Percentiles rank a stretch among this genome's conserved stretches.
These are phyloP conservation scores for Colletotrichum eremochloae DNA, from an alignment of 2,329 filamentous ascomycete genomes.

Conservation along the genomic window DNA sequence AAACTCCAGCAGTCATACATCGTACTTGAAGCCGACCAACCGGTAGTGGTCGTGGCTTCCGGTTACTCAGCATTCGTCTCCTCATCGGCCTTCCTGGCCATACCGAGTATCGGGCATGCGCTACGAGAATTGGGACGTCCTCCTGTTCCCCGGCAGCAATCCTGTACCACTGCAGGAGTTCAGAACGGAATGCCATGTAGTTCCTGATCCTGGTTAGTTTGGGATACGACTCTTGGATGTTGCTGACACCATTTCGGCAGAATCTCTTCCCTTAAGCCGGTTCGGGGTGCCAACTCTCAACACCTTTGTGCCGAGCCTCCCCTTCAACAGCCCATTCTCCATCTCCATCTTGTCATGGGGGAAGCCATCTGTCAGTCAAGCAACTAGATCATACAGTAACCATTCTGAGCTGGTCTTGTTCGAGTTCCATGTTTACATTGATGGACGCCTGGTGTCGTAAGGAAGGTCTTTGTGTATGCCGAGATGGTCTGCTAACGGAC, in stretches of 20 bases:
- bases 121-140: slow-evolving; percentile 88
- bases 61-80: not conserved
- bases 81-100: slow-evolving; percentile 4
- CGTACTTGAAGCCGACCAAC: not conserved
- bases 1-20: too few relatives aligned
- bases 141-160: slow-evolving; percentile 78
- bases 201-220: slow-evolving; percentile 62
- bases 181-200: slow-evolving; percentile 80
- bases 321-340: slow-evolving; percentile 71
- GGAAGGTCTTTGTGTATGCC: slow-evolving; percentile 37
- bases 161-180: slow-evolving; percentile 85
- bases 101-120: slow-evolving; percentile 70
- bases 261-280: slow-evolving; percentile 63
- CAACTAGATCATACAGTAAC: slow-evolving; percentile 68
- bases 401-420: slow-evolving; percentile 70
- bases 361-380: slow-evolving; percentile 69
- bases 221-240: not conserved
- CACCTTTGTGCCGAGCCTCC: slow-evolving; percentile 77
- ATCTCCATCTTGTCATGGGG: slow-evolving; percentile 84
- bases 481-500: not conserved
- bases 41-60: not conserved
- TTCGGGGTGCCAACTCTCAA: slow-evolving; percentile 74
- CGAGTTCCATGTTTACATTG: slow-evolving; percentile 76
- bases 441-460: slow-evolving; percentile 75
- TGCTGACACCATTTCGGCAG: slow-evolving; percentile 50